These are phyloP conservation scores for Taxillus chinensis DNA, from an alignment of 164 flowering plant genomes.

Conservation along the genomic window DNA sequence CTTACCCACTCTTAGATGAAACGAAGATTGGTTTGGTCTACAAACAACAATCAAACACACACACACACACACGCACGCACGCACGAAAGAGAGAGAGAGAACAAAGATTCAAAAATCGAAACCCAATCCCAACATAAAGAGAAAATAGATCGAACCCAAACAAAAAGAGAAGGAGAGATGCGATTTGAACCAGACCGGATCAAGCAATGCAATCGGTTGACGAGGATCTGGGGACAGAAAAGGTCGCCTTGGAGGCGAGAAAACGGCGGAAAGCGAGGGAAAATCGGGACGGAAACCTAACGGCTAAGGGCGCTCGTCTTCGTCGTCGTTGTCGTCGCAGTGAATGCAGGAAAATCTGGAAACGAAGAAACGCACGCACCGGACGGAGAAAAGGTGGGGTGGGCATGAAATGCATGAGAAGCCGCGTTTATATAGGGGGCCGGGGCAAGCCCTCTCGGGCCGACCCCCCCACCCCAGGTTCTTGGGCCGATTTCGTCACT, in stretches of 20 bases:
- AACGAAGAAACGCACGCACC: neutral
- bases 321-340: neutral
- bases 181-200: neutral
- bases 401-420: constrained; percentile 73
- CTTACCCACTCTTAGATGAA: constrained; percentile 56
- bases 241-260: neutral
- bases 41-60: neutral
- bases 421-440: constrained; percentile 40
- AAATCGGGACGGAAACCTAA: constrained; percentile 13
- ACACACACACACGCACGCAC: neutral
- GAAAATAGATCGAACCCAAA: neutral
- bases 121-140: constrained; percentile 7
- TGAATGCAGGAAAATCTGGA: constrained; percentile 2
- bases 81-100: neutral
- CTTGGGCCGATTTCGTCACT: constrained; percentile 4
- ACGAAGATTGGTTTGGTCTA: neutral
- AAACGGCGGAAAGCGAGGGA: neutral
- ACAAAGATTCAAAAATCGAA: constrained; percentile 4
- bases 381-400: constrained; percentile 9
- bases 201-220: neutral
- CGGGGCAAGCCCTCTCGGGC: constrained; percentile 6
- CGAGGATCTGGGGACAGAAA: no score
- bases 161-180: neutral
- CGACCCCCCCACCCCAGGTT: constrained; percentile 11
- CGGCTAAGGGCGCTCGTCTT: constrained; percentile 3